A percentile compares a stretch with the other conserved stretches of the same genome.
Evolutionary conservation across 129 eudicot genomes (phyloP).

Genomic region (Centella asiatica): DNA sequence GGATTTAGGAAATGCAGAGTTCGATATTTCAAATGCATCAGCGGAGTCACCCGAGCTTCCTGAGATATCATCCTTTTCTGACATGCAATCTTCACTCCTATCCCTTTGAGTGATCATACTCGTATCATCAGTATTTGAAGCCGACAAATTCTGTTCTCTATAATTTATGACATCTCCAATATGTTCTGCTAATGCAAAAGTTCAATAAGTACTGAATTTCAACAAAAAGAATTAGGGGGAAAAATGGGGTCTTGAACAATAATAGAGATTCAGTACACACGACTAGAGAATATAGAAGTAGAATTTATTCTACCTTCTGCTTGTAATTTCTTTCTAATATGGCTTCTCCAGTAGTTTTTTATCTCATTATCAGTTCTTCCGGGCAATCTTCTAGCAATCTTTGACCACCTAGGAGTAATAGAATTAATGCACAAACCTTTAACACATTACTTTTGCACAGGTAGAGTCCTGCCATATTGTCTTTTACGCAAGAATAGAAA

Average conservation of each 20-base stretch:
- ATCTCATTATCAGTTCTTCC: conserved; percentile 80
- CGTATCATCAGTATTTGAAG: conserved; percentile 12
- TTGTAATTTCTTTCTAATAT: conserved; percentile 41
- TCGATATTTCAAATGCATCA: conserved; percentile 11
- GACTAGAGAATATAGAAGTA: too few relatives aligned
- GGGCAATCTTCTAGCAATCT: conserved; percentile 55
- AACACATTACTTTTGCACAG: not conserved
- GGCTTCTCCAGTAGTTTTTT: conserved; percentile 83
- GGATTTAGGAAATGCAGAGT: conserved; percentile 23
- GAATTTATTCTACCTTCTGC: conserved; percentile 31
- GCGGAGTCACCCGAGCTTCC: conserved; percentile 17
- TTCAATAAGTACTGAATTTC: too few relatives aligned
- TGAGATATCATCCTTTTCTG: conserved; percentile 18
- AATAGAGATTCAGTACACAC: too few relatives aligned
- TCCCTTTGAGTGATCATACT: not conserved
- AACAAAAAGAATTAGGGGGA: too few relatives aligned
- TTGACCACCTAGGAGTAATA: conserved; percentile 47
- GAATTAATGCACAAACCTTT: not conserved
- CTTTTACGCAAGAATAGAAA: too few relatives aligned
- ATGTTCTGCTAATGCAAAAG: too few relatives aligned
- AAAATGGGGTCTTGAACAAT: too few relatives aligned
- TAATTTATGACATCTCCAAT: conserved; percentile 3
- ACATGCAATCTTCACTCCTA: conserved; percentile 13
- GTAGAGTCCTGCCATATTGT: too few relatives aligned
- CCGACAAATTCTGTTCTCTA: conserved; percentile 14